Conservation (phyloP, 345 rosid species). For the Heritiera littoralis region DNA sequence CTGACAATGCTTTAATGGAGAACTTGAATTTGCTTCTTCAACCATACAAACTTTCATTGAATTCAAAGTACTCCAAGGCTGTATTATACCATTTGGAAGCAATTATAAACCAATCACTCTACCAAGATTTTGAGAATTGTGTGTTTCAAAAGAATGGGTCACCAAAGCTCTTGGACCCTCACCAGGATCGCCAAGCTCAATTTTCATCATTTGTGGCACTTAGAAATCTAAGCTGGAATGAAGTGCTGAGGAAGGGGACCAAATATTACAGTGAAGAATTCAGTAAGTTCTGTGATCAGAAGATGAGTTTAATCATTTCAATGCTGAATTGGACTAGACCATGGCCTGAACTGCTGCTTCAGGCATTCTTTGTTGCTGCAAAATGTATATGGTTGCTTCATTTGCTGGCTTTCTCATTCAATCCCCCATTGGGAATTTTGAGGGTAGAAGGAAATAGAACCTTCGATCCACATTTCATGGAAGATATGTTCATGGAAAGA, state of each 20-base stretch:
- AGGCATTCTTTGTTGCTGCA: conserved; percentile 84
- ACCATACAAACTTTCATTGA: conserved; percentile 62
- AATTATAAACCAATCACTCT: conserved; percentile 71
- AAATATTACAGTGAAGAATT: conserved; percentile 92
- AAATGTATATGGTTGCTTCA: conserved; percentile 97
- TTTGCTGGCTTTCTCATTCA: conserved; percentile 90
- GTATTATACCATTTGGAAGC: conserved; percentile 81
- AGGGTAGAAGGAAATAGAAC: conserved; percentile 79
- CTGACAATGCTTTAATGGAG: conserved; percentile 52
- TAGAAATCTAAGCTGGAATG: conserved; percentile 93
- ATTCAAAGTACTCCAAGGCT: conserved; percentile 65
- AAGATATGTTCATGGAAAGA: conserved; percentile 71
- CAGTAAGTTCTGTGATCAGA: conserved; percentile 94
- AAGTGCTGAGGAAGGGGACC: conserved; percentile 87
- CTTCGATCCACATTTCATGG: conserved; percentile 81
- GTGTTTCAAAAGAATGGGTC: conserved; percentile 81
- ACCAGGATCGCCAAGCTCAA: conserved; percentile 70
- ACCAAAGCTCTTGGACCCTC: conserved; percentile 69
- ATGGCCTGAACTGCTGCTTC: conserved; percentile 91
- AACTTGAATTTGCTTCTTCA: conserved; percentile 65
- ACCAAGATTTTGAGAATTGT: conserved; percentile 87
- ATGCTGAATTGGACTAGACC: conserved; percentile 79
- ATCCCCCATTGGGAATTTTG: conserved; percentile 65
- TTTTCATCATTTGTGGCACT: conserved; percentile 74
- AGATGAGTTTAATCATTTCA: conserved; percentile 84